Evolutionary conservation across 257 asterid genomes (phyloP), one percentile per base, ranked within the genome.

Genomic region (Solanum appendiculatum): DNA sequence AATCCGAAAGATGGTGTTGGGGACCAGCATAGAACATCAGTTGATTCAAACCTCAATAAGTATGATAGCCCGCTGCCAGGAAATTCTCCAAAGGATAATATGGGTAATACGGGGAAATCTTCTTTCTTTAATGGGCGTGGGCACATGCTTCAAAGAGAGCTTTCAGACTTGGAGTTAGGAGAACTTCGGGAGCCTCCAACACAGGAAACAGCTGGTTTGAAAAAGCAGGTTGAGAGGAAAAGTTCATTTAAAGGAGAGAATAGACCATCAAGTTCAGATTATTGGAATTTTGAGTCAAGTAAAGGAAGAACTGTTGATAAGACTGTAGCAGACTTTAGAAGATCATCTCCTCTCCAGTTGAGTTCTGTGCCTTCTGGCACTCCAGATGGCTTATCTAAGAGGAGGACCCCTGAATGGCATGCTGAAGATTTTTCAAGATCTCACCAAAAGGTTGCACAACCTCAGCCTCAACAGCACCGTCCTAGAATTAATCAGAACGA

Each of bases 81-180:
- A 31, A 83, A 82, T 87, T 88, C 94, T 81, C 94, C 95, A 40
- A 91, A 92, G 91, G 93, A 90, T 91, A 94, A 82, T 66, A 91
- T 89, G 83, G 58, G 51, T 48, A 92, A 66, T 87, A 60, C 78
- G 18, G 73, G 88, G 51, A 90, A 89, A 89, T 94, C 91, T 89
- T 91, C 95, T 34, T 86, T 88, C 75, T 77, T 90, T 88, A 95
- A 95, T 91, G 98, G 95, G 44, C 90, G 90, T 60, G 92, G 90
- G 29, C 87, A 87, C 87, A 88, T 88, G 66, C 97, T 95, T 86
- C 95, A 88, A 87, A 94, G 99, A 86, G 98, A 94, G 93, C 90
- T 78, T 88, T 93, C 98, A 33, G 99, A 95, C 82, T 91, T 96
- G 94, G 99, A 96, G 93, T 87, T 93, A 92, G 99, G 98, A 90